Base-by-base conservation (phyloP, 768 basidiomycete species). In the Tricholoma sp. region DNA sequence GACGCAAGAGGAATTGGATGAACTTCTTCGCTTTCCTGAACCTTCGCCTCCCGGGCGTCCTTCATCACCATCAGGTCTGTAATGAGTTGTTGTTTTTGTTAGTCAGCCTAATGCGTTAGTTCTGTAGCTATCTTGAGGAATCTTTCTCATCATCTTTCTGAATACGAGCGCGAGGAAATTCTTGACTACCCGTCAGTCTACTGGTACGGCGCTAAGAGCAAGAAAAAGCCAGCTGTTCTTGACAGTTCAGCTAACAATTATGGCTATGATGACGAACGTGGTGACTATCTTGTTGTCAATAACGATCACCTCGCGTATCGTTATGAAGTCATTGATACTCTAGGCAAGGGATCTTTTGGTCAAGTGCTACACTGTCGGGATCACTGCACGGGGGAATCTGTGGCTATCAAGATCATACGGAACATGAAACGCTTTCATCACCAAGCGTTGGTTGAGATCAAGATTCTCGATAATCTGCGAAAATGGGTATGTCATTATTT, bases 401-500 rank as follows among this genome's bases (percentile, higher is more conserved):
- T 98, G 9, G 97, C 97, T 15, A 86, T 99, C 75, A 99, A 99
- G 80, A 98, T 99, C 59, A 98, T 99, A 64, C 86, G 97, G 39
- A 98, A 98, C 77, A 98, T 98, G 80, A 98, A 98, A 72, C 82
- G 97, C 49, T 98, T 98, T 77, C 95, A 98, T 69, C 92, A 96
- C 65, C 97, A 98, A 70, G 97, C 96, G 0, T 71, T 98, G 44
- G 95, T 98, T n/a, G 97, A 98, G 74, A 96, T 98, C 73, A 98
- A 98, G 74, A 98, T 99, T 56, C 75, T 99, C 59, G 94, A 98
- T 63, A 98, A 91, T 68, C 78, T 98, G 62, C 85, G 91, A 31
- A 94, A 95, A 90, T 98, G 97, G 97, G 95, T 93, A 64, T 56
- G 88, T 76, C n/a, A 29, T 6, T 4, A 24, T 56, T 2, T 54